Conservation (phyloP, 208 protist genomes). For the Leishmania amazonensis region DNA sequence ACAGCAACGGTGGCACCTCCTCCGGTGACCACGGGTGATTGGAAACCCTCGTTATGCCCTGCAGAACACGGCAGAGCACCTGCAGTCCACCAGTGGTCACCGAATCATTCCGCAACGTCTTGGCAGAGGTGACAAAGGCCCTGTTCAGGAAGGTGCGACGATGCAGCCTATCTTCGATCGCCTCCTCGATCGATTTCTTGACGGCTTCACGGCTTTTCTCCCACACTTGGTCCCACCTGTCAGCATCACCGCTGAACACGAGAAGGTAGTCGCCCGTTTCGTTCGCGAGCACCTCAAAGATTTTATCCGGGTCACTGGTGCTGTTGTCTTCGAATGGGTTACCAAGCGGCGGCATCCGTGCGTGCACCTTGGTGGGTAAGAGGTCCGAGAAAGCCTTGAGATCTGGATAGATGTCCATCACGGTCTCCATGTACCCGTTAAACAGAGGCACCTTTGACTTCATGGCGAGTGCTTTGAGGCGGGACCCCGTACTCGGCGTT, state of each 20-base stretch:
- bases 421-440: neutral
- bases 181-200: neutral
- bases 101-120: constrained; percentile 3
- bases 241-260: constrained; percentile 7
- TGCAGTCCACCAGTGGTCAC: constrained; percentile 10
- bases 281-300: neutral
- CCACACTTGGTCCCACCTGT: constrained; percentile 12
- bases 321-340: constrained; percentile 4
- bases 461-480: constrained; percentile 2
- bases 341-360: constrained; percentile 1
- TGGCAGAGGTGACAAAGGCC: constrained; percentile 3
- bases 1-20: constrained; percentile 22
- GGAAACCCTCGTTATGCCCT: constrained; percentile 10
- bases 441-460: constrained; percentile 3
- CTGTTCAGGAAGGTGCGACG: constrained; percentile 3
- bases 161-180: neutral
- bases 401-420: neutral
- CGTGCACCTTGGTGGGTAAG: neutral
- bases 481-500: neutral
- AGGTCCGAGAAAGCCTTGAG: constrained; percentile 3
- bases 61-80: constrained; percentile 21
- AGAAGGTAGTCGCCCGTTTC: constrained; percentile 23
- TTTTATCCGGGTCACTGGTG: neutral
- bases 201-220: neutral
- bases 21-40: constrained; percentile 8